phyloP scores from a whole-genome alignment of 2,329 filamentous ascomycete species.

The Trichoderma afroharzianum region DNA sequence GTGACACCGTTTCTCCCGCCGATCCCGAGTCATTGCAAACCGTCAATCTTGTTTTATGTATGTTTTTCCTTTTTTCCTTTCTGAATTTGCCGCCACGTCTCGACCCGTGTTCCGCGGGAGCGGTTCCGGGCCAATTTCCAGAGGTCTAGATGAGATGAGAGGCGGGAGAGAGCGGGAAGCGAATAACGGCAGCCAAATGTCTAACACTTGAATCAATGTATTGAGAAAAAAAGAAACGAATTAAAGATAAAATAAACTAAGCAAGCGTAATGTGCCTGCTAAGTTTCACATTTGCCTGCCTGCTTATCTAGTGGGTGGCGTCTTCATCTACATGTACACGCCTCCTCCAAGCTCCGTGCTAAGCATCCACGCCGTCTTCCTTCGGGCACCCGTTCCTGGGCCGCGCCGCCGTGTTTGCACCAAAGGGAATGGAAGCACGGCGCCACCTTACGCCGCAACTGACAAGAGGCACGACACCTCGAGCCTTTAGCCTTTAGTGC shows the following conservation, averaged over 20 bases:
- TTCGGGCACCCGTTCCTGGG: not conserved
- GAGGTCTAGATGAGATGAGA: not conserved
- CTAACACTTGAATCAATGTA: not conserved
- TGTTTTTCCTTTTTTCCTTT: not conserved
- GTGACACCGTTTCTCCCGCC: constrained; percentile 2
- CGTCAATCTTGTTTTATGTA: not conserved
- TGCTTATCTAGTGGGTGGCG: not conserved
- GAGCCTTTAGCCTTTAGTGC: not conserved
- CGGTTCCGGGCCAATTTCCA: constrained; percentile 7
- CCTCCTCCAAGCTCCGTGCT: not conserved
- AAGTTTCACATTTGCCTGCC: not conserved
- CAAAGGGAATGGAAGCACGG: not conserved
- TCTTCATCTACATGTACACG: not conserved
- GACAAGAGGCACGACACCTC: not conserved
- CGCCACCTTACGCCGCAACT: constrained; percentile 10
- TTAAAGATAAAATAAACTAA: not conserved
- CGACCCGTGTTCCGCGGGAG: constrained; percentile 3
- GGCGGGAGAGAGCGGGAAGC: not conserved
- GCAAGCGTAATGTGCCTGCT: not conserved
- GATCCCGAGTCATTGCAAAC: constrained; percentile 11
- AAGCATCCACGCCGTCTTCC: not conserved
- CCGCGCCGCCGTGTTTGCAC: not conserved
- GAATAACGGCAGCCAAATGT: not conserved
- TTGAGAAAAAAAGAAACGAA: not conserved
- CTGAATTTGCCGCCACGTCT: not conserved